phyloP scores from a whole-genome alignment of 371 early-diverging fungal genomes.

The Saksenaea oblongispora region DNA sequence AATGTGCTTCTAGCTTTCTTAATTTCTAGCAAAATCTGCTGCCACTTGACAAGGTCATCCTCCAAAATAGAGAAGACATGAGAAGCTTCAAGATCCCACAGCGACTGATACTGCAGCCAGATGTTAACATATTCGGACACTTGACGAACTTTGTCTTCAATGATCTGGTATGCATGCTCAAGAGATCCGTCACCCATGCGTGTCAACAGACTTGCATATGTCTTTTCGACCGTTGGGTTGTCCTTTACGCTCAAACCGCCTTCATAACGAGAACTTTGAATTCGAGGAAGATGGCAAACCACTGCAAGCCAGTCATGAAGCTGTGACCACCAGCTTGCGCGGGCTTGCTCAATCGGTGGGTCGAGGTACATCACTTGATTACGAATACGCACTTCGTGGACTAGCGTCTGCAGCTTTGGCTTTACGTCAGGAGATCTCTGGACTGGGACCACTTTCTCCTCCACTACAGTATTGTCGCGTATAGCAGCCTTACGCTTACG shows the following conservation, averaged over 20 bases:
- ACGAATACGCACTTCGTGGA: slow-evolving; percentile 86
- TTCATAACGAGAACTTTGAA: slow-evolving; percentile 93
- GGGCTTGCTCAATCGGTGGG: slow-evolving; percentile 94
- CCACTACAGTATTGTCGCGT: slow-evolving; percentile 43
- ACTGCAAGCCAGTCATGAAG: slow-evolving; percentile 92
- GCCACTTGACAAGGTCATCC: slow-evolving; percentile 92
- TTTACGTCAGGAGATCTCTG: slow-evolving; percentile 57
- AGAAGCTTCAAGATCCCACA: slow-evolving; percentile 95
- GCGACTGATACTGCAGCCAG: slow-evolving; percentile 97
- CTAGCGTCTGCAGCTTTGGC: slow-evolving; percentile 62
- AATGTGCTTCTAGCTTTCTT: slow-evolving; percentile 93
- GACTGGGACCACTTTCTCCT: slow-evolving; percentile 34
- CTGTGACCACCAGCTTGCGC: slow-evolving; percentile 86
- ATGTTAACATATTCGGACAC: slow-evolving; percentile 87
- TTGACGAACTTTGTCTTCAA: slow-evolving; percentile 80
- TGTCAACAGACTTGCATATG: slow-evolving; percentile 77
- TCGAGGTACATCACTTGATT: slow-evolving; percentile 96
- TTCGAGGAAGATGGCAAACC: slow-evolving; percentile 75
- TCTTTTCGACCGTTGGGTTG: slow-evolving; percentile 53
- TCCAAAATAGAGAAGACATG: slow-evolving; percentile 85
- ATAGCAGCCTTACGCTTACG: slow-evolving; percentile 58
- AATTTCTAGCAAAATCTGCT: slow-evolving; percentile 91
- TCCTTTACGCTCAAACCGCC: slow-evolving; percentile 69
- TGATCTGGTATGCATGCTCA: slow-evolving; percentile 77
- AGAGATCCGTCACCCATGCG: slow-evolving; percentile 72